phyloP scores from a whole-genome alignment of 1,139 yeast species.

The Blastobotrys indianensis region DNA sequence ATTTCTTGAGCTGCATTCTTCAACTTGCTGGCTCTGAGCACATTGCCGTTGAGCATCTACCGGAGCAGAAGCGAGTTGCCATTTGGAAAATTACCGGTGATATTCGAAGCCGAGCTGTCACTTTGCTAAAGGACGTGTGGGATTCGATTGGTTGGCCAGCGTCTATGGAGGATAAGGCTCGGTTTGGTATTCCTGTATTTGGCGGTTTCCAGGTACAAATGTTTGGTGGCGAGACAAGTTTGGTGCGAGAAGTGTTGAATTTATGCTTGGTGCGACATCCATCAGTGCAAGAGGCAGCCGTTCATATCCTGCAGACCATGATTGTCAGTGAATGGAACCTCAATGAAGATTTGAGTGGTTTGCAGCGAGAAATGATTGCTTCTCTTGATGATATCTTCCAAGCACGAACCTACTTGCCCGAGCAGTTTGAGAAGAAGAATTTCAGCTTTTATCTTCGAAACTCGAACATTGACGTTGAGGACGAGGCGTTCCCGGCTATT shows the following conservation, averaged over 20 bases:
- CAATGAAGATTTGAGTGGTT: slow-evolving; percentile 52
- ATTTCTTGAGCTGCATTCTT: slow-evolving; percentile 54
- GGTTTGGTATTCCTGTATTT: slow-evolving; percentile 58
- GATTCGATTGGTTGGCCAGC: slow-evolving; percentile 67
- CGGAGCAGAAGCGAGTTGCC: slow-evolving; percentile 70
- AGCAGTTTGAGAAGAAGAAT: slow-evolving; percentile 46
- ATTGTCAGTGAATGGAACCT: slow-evolving; percentile 60
- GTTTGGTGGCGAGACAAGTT: slow-evolving; percentile 50
- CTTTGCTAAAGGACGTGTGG: slow-evolving; percentile 60
- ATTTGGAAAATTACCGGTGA: slow-evolving; percentile 59
- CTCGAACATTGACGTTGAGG: slow-evolving; percentile 57
- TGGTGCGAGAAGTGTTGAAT: slow-evolving; percentile 60
- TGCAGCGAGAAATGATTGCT: slow-evolving; percentile 49
- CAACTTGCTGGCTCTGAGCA: slow-evolving; percentile 44
- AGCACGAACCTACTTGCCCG: slow-evolving; percentile 49
- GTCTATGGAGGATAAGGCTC: slow-evolving; percentile 48
- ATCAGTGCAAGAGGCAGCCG: slow-evolving; percentile 59
- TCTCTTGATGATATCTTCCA: slow-evolving; percentile 61
- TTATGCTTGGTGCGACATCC: slow-evolving; percentile 65
- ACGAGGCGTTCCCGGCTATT: slow-evolving; percentile 54
- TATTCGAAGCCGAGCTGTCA: slow-evolving; percentile 56
- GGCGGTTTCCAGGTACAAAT: slow-evolving; percentile 74
- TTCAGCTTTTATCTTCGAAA: slow-evolving; percentile 51
- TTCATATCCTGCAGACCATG: slow-evolving; percentile 64
- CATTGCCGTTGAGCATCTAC: slow-evolving; percentile 32